Percentiles rank a stretch among this genome's conserved stretches.
phyloP scores from a whole-genome alignment of 2,329 filamentous ascomycete genomes.

The Trichophyton benhamiae region DNA sequence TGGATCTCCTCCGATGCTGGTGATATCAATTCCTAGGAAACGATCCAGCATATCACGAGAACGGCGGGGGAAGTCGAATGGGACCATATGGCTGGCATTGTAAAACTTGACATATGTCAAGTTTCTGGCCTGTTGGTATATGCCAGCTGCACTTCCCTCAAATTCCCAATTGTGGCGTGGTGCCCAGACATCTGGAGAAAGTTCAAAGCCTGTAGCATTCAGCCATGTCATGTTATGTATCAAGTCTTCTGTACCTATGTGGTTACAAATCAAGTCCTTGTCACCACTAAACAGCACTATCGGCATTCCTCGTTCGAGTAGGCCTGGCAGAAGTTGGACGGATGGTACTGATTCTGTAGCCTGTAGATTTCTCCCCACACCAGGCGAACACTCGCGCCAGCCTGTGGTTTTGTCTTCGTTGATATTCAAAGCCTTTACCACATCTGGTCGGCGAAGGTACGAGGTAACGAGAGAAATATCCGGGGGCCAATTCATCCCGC shows the following conservation, averaged over 20 bases:
- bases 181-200: conserved; percentile 74
- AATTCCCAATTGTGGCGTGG: conserved; percentile 92
- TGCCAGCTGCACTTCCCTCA: conserved; percentile 73
- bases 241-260: conserved; percentile 80
- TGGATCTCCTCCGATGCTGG: conserved; percentile 67
- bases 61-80: conserved; percentile 78
- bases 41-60: conserved; percentile 94
- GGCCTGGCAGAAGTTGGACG: conserved; percentile 59
- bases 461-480: conserved; percentile 66
- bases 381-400: conserved; percentile 81
- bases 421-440: conserved; percentile 68
- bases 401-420: conserved; percentile 69
- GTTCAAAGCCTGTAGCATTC: conserved; percentile 80
- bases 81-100: conserved; percentile 96
- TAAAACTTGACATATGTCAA: conserved; percentile 91
- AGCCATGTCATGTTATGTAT: conserved; percentile 90
- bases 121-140: conserved; percentile 91
- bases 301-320: conserved; percentile 60
- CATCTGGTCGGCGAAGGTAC: conserved; percentile 73
- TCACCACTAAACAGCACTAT: conserved; percentile 85
- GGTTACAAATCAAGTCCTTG: conserved; percentile 93
- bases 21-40: conserved; percentile 88
- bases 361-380: conserved; percentile 60
- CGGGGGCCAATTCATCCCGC: conserved; percentile 96
- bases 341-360: conserved; percentile 60